phyloP scores from a whole-genome alignment of 2,329 filamentous ascomycete genomes.

The Tolypocladium inflatum region DNA sequence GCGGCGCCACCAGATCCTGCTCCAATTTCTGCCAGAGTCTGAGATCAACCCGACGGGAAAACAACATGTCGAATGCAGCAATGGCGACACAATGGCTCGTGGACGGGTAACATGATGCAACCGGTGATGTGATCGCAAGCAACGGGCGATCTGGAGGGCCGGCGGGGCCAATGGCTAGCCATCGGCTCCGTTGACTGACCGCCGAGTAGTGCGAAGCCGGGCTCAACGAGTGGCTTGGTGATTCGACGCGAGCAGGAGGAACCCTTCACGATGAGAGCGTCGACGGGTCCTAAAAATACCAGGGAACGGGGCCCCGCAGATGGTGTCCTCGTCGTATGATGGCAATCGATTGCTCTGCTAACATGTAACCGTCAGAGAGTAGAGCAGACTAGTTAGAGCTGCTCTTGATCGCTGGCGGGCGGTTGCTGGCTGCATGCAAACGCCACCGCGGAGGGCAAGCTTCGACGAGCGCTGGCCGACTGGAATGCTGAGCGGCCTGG shows the following conservation, averaged over 20 bases:
- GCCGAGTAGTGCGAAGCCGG: neutral
- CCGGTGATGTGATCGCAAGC: neutral
- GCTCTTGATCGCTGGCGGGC: neutral
- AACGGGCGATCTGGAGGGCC: neutral
- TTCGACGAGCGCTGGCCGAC: neutral
- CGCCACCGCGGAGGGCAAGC: neutral
- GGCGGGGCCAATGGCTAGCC: neutral
- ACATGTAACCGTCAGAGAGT: neutral
- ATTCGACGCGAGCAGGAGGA: neutral
- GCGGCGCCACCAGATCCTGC: neutral
- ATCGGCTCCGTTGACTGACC: neutral
- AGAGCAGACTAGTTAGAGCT: neutral
- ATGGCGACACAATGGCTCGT: neutral
- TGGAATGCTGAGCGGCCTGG: neutral
- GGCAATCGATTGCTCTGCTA: neutral
- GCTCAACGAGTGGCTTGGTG: neutral
- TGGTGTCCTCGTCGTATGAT: neutral
- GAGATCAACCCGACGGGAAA: neutral
- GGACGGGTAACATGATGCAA: neutral
- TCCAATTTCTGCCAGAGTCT: neutral
- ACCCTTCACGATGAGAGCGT: neutral
- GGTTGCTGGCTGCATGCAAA: neutral
- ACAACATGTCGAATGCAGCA: neutral
- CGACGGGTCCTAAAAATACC: neutral
- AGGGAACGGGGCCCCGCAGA: neutral